A percentile compares a stretch with the other conserved stretches of the same genome.
Conservation (phyloP, 306 rosid species). For the Ochetophila trinervis region DNA sequence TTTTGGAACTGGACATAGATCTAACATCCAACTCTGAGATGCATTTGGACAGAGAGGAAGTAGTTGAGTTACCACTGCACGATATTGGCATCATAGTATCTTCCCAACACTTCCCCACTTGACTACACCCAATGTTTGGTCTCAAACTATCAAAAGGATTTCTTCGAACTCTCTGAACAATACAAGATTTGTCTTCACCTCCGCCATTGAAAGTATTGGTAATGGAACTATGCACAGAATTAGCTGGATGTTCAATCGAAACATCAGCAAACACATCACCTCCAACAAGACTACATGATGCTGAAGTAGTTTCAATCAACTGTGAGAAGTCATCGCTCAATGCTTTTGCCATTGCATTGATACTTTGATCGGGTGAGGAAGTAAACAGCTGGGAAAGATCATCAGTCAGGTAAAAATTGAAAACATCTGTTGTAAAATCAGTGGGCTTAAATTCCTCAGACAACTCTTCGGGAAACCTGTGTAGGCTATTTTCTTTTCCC, state of each 20-base stretch:
- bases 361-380: conserved; percentile 40
- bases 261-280: conserved; percentile 15
- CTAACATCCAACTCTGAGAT: conserved; percentile 36
- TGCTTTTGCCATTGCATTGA: conserved; percentile 27
- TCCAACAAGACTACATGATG: conserved; percentile 36
- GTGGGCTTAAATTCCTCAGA: conserved; percentile 33
- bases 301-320: conserved; percentile 34
- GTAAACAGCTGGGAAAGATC: conserved; percentile 62
- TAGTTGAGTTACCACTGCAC: conserved; percentile 23
- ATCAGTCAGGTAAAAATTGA: conserved; percentile 43
- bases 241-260: conserved; percentile 26
- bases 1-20: conserved; percentile 32
- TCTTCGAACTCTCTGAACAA: conserved; percentile 28
- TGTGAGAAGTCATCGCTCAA: conserved; percentile 37
- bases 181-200: conserved; percentile 28
- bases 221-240: conserved; percentile 28
- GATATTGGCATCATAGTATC: conserved; percentile 36
- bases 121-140: conserved; percentile 30
- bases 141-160: conserved; percentile 36
- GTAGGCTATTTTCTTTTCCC: conserved; percentile 17
- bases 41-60: conserved; percentile 36
- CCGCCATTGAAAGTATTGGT: conserved; percentile 24
- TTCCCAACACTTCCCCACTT: conserved; percentile 39
- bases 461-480: conserved; percentile 29
- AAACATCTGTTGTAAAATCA: conserved; percentile 35